These are phyloP conservation scores for Hypsizygus marmoreus DNA, from an alignment of 768 basidiomycete species.

Conservation along the genomic window DNA sequence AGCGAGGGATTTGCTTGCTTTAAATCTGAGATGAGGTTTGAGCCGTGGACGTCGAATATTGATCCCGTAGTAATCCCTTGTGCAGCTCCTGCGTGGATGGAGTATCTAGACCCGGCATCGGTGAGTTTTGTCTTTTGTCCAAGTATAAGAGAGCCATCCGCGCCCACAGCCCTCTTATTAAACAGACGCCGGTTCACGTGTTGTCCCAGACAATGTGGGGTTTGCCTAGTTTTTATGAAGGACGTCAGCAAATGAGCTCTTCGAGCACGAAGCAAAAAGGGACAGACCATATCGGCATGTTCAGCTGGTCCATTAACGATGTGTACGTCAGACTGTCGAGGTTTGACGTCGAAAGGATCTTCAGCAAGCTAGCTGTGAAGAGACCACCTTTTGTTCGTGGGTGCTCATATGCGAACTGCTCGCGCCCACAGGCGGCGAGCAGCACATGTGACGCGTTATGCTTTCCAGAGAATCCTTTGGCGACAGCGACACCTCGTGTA, in stretches of 20 bases:
- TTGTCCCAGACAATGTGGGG: conserved; percentile 36
- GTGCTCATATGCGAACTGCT: conserved; percentile 34
- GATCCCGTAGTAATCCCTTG: conserved; percentile 34
- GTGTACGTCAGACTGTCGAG: conserved; percentile 31
- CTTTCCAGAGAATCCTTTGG: conserved; percentile 23
- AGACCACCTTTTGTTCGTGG: conserved; percentile 25
- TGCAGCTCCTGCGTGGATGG: conserved; percentile 30
- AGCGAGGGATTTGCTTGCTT: conserved; percentile 22
- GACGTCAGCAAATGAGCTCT: neutral
- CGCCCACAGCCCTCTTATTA: conserved; percentile 27
- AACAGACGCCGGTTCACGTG: conserved; percentile 33
- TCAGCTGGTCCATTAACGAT: conserved; percentile 31
- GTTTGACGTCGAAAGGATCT: conserved; percentile 21
- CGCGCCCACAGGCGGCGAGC: conserved; percentile 41
- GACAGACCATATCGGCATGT: conserved; percentile 29
- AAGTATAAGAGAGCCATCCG: conserved; percentile 29
- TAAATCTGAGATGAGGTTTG: conserved; percentile 21
- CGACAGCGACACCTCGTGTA: conserved; percentile 14
- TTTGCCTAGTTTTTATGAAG: conserved; percentile 26
- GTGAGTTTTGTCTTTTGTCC: conserved; percentile 15
- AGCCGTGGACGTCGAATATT: conserved; percentile 23
- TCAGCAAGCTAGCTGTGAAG: conserved; percentile 33
- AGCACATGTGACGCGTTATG: conserved; percentile 41
- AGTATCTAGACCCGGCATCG: conserved; percentile 11
- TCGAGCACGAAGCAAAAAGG: neutral